Conservation (phyloP, 345 rosid species). For the Euphorbia peplus region DNA sequence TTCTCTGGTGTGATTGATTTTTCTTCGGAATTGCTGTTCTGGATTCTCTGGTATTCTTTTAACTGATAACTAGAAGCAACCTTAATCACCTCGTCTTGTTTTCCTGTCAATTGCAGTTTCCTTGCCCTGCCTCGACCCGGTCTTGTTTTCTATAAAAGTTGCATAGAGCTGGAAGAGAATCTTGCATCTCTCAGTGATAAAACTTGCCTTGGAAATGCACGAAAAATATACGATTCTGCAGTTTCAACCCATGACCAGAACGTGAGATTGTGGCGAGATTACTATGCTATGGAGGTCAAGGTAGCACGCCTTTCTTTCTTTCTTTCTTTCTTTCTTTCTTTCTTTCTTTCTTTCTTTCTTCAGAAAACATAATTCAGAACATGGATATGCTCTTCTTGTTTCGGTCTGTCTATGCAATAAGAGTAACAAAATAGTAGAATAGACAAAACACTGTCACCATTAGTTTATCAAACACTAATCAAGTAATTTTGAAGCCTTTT, state of each 20-base stretch:
- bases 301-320: constrained; percentile 27
- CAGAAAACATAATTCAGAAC: neutral
- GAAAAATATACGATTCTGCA: constrained; percentile 81
- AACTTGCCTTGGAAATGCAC: constrained; percentile 49
- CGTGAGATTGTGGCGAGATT: constrained; percentile 65
- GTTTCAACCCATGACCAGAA: constrained; percentile 60
- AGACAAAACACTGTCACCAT: no score
- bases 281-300: constrained; percentile 69
- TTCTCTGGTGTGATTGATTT: no score
- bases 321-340: no score
- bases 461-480: no score
- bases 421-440: no score
- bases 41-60: neutral
- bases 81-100: constrained; percentile 1
- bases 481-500: no score
- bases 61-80: neutral
- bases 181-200: constrained; percentile 56
- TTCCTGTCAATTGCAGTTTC: constrained; percentile 49
- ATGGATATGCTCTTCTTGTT: neutral
- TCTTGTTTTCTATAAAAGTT: constrained; percentile 50
- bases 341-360: neutral
- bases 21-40: neutral
- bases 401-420: neutral
- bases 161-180: constrained; percentile 78
- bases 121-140: constrained; percentile 76